phyloP scores from a whole-genome alignment of 202 grass and related monocot genomes.

The Zizania palustris region DNA sequence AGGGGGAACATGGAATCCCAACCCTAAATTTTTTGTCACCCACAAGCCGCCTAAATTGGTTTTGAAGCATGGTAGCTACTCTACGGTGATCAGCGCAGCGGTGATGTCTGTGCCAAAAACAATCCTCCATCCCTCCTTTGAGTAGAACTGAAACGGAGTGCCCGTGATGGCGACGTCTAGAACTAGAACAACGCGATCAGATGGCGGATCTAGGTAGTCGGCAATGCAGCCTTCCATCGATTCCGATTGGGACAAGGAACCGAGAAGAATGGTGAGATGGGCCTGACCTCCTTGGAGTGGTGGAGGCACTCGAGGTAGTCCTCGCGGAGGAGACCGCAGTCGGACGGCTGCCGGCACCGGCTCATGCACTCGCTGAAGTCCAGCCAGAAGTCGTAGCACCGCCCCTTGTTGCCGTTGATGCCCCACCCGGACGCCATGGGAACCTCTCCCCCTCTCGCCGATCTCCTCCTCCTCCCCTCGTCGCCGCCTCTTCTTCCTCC shows the following conservation, averaged over 20 bases:
- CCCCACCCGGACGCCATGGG: constrained; percentile 97
- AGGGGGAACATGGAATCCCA: background rate
- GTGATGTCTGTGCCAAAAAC: background rate
- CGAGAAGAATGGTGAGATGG: background rate
- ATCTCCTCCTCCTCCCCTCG: background rate
- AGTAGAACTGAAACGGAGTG: background rate
- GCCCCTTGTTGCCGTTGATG: constrained; percentile 97
- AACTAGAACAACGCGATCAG: background rate
- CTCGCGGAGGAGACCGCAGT: constrained; percentile 91
- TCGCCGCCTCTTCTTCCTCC: too few relatives aligned
- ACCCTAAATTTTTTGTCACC: background rate
- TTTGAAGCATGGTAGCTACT: background rate
- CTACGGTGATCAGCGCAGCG: too few relatives aligned
- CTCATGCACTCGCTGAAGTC: constrained; percentile 99
- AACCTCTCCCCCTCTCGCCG: background rate
- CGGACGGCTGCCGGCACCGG: constrained; percentile 85
- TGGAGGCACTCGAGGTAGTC: constrained; percentile 98
- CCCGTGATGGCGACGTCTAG: background rate
- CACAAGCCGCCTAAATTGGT: background rate
- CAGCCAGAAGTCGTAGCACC: constrained; percentile 98
- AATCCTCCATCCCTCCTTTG: too few relatives aligned
- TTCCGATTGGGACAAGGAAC: background rate
- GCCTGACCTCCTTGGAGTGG: constrained; percentile 86
- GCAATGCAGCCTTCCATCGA: background rate
- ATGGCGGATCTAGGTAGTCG: background rate